Evolutionary conservation across 2,329 filamentous ascomycete species (phyloP).

Genomic region (Pseudopyricularia cyperi): DNA sequence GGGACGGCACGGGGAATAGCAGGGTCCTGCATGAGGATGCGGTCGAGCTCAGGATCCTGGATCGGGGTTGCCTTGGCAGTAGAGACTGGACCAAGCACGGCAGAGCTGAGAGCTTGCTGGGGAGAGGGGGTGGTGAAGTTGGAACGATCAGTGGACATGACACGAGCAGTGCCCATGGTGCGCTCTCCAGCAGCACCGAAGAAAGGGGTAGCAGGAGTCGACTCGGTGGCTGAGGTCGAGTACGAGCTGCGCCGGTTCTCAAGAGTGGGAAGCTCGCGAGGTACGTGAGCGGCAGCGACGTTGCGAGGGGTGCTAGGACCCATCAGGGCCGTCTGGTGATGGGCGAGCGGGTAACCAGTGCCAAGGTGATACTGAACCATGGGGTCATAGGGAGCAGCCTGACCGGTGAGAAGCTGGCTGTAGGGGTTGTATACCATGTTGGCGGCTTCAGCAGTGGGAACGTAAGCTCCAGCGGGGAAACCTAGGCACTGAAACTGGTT

Average conservation of each 20-base stretch:
- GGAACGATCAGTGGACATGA: conserved; percentile 46
- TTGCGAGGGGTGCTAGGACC: conserved; percentile 38
- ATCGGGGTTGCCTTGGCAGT: conserved; percentile 25
- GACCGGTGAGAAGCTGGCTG: conserved; percentile 10
- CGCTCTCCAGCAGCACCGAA: conserved; percentile 45
- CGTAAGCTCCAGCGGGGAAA: conserved; percentile 11
- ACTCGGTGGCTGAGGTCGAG: conserved; percentile 47
- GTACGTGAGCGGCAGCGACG: conserved; percentile 26
- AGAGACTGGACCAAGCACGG: conserved; percentile 7
- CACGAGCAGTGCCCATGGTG: conserved; percentile 41
- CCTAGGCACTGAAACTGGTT: conserved; percentile 15
- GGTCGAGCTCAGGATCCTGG: conserved; percentile 42
- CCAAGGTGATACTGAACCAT: conserved; percentile 9
- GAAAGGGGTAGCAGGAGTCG: conserved; percentile 51
- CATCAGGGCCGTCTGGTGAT: conserved; percentile 15
- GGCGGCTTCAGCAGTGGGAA: conserved; percentile 15
- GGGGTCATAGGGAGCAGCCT: conserved; percentile 11
- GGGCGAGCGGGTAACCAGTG: conserved; percentile 8
- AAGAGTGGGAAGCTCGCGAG: conserved; percentile 43
- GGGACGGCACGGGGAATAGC: conserved; percentile 79
- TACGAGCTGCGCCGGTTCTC: conserved; percentile 56
- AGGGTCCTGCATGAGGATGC: conserved; percentile 62
- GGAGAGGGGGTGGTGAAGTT: conserved; percentile 56
- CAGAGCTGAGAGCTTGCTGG: conserved; percentile 18
- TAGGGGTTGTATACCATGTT: conserved; percentile 13